These are phyloP conservation scores for Lactarius vividus DNA, from an alignment of 768 basidiomycete genomes.

Conservation along the genomic window DNA sequence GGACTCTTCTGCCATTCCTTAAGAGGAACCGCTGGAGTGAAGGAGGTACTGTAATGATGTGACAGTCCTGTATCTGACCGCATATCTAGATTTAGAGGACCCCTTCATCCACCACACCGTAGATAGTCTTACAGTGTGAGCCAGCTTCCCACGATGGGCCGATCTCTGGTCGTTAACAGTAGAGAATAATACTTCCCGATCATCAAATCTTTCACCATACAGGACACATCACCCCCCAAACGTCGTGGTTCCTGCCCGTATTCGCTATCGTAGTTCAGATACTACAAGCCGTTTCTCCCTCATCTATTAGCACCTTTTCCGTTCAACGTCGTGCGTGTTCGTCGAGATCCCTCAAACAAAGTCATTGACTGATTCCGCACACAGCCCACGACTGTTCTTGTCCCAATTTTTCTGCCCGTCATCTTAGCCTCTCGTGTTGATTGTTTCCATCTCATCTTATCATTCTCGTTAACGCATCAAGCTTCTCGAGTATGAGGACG, in stretches of 20 bases:
- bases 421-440: constrained; percentile 50
- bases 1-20: no score
- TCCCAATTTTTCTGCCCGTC: constrained; percentile 67
- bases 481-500: constrained; percentile 53
- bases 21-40: no score
- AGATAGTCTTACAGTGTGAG: constrained; percentile 64
- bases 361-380: not conserved
- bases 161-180: not conserved
- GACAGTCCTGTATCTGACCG: constrained; percentile 82
- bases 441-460: constrained; percentile 55
- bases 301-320: constrained; percentile 45
- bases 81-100: constrained; percentile 67
- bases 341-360: no score
- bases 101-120: constrained; percentile 54
- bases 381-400: constrained; percentile 50
- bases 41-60: no score
- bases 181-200: constrained; percentile 26
- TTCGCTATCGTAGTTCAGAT: constrained; percentile 17
- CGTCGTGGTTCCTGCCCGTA: not conserved
- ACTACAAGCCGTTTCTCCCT: constrained; percentile 15
- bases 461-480: constrained; percentile 64
- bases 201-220: constrained; percentile 23
- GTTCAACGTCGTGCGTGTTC: constrained; percentile 58
- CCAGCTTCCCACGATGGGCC: constrained; percentile 10
- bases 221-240: constrained; percentile 15